Evolutionary conservation across 768 basidiomycete species (phyloP).

Genomic region (Cystobasidium onofrii): DNA sequence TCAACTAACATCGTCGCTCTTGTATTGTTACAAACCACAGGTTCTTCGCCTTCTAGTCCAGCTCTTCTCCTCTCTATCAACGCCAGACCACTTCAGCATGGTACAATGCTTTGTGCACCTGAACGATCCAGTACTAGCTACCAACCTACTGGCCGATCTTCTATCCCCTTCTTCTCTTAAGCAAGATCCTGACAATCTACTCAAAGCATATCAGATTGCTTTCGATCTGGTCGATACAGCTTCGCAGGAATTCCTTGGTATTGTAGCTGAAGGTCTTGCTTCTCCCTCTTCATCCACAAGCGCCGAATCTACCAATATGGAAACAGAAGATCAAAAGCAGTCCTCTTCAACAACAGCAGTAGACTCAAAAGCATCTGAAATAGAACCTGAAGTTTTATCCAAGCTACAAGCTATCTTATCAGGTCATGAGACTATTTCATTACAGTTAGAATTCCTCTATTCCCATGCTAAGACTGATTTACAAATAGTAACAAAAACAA

Average conservation of each 20-base stretch:
- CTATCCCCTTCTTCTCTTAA: slow-evolving; percentile 45
- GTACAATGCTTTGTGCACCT: slow-evolving; percentile 84
- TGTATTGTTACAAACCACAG: slow-evolving; percentile 38
- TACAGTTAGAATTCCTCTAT: slow-evolving; percentile 91
- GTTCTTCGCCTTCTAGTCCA: slow-evolving; percentile 54
- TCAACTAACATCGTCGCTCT: background rate
- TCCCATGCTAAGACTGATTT: slow-evolving; percentile 88
- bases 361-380: slow-evolving; percentile 30
- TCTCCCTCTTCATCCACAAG: slow-evolving; percentile 1
- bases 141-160: slow-evolving; percentile 63
- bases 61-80: slow-evolving; percentile 68
- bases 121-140: slow-evolving; percentile 68
- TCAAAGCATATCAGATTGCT: slow-evolving; percentile 86
- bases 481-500: slow-evolving; percentile 82
- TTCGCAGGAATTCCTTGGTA: slow-evolving; percentile 81
- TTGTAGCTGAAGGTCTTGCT: slow-evolving; percentile 49
- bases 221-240: slow-evolving; percentile 94
- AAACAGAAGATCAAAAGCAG: slow-evolving; percentile 39
- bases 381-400: slow-evolving; percentile 27
- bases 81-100: slow-evolving; percentile 64
- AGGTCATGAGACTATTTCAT: slow-evolving; percentile 81
- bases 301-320: background rate
- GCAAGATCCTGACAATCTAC: slow-evolving; percentile 49
- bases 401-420: slow-evolving; percentile 55
- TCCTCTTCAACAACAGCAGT: slow-evolving; percentile 56